Evolutionary conservation across 352 stramenopile species (phyloP).

Genomic region (Elongisporangium prolatum): DNA sequence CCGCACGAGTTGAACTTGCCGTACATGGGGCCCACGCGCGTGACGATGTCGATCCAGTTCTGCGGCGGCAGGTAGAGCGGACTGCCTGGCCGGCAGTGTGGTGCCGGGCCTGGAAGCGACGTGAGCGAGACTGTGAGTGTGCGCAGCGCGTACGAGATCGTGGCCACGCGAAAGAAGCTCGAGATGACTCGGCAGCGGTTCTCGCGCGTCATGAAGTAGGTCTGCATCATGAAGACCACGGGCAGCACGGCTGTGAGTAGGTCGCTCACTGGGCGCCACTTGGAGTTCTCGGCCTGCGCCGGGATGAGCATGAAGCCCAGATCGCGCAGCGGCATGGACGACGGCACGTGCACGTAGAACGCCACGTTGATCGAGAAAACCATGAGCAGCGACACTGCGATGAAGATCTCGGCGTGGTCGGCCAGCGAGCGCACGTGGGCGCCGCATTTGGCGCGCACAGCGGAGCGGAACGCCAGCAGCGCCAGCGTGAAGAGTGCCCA

Average conservation of each 20-base stretch:
- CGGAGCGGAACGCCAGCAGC: slow-evolving; percentile 8
- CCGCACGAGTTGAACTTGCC: slow-evolving; percentile 37
- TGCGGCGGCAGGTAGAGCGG: slow-evolving; percentile 25
- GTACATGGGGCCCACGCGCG: slow-evolving; percentile 29
- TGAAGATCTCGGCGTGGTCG: slow-evolving; percentile 34
- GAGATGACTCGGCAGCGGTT: slow-evolving; percentile 24
- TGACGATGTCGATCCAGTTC: slow-evolving; percentile 42
- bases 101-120: slow-evolving; percentile 34
- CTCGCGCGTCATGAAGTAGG: slow-evolving; percentile 20
- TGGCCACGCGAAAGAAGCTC: slow-evolving; percentile 39
- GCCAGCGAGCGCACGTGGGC: slow-evolving; percentile 12
- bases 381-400: slow-evolving; percentile 21
- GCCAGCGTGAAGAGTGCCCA: slow-evolving; percentile 15
- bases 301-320: slow-evolving; percentile 43
- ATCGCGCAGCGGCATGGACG: slow-evolving; percentile 26
- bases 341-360: slow-evolving; percentile 34
- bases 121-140: slow-evolving; percentile 34
- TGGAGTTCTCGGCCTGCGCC: slow-evolving; percentile 19
- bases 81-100: slow-evolving; percentile 25
- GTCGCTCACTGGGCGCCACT: slow-evolving; percentile 32
- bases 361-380: slow-evolving; percentile 39
- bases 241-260: slow-evolving; percentile 30
- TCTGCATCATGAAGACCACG: slow-evolving; percentile 23
- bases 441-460: slow-evolving; percentile 13
- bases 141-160: slow-evolving; percentile 34